Base-by-base conservation (phyloP, 2,329 filamentous ascomycete genomes). In the Cordyceps fumosorosea region DNA sequence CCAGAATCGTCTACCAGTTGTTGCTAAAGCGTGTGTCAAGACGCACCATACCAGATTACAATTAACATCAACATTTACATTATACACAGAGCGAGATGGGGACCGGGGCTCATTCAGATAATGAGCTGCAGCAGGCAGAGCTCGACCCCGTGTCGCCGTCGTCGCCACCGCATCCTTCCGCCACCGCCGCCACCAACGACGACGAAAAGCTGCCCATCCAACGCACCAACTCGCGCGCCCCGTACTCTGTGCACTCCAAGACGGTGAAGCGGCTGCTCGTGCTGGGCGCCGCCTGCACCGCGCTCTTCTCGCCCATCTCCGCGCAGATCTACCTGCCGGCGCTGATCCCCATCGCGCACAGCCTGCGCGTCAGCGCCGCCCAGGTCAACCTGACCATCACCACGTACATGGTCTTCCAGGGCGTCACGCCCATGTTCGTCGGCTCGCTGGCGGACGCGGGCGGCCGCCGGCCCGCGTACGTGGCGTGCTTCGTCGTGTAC, bases 331-430 rank as follows among this genome's bases (percentile, higher is more conserved):
- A 84, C 72, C 78, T 83, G 56, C 83, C 82, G 1, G 82, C 82
- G 0, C 68, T 84, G 32, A 76, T 77, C 18, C 71, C 76, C 7
- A 73, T 85, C 11, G 77, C 82, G 8, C 65, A 74, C 2, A 80
- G 82, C 47, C 72, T 84, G 10, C 32, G 75, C 24, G 78, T 84
- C 20, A 72, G 73, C 6, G 66, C 68, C 34, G 66, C 73, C 1
- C 66, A 76, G 54, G 77, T 83, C 64, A 83, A 82, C 67, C 69
- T 84, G 42, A 82, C 80, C 7, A 71, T 84, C 47, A 83, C 81
- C 2, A 81, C 79, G 1, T 84, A 84, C 67, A 80, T 83, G 80
- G 79, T 87, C 55, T 80, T 87, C 42, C 85, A 87, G 73, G 85
- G 81, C 22, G 71, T 88, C 14, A 78, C 81, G 1, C 85, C 85